Conservation (phyloP, 2,329 filamentous ascomycete species). For the Ophioceras dolichostomum region DNA sequence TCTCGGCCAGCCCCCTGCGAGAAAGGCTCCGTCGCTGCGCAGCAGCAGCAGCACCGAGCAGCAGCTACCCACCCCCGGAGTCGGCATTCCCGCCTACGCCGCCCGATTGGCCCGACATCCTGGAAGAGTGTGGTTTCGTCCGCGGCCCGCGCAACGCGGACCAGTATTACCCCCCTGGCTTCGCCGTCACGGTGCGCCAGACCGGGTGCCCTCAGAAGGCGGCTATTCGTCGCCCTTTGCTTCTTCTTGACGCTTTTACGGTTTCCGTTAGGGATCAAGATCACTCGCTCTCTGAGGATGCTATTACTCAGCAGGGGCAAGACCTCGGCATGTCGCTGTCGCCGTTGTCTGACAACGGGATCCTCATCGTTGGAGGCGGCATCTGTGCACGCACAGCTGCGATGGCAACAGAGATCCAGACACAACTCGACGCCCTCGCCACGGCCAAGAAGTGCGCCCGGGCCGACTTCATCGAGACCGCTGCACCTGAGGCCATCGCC, state of each 20-base stretch:
- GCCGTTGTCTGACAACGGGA: background rate
- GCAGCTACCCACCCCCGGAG: background rate
- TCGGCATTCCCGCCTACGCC: slow-evolving; percentile 9
- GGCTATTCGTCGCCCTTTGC: slow-evolving; percentile 8
- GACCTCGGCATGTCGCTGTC: background rate
- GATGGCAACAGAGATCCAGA: slow-evolving; percentile 10
- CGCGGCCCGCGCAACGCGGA: slow-evolving; percentile 16
- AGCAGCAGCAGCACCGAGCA: too few relatives aligned
- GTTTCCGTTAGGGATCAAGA: too few relatives aligned
- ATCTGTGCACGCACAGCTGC: slow-evolving; percentile 2
- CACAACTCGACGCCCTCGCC: slow-evolving; percentile 12
- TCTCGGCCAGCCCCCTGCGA: slow-evolving; percentile 9
- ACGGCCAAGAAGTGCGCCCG: slow-evolving; percentile 7
- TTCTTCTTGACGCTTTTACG: too few relatives aligned
- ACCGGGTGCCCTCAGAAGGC: slow-evolving; percentile 13
- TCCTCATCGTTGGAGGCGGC: slow-evolving; percentile 18
- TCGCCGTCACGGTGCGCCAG: slow-evolving; percentile 24
- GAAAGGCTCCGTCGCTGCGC: slow-evolving; percentile 8
- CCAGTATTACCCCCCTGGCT: slow-evolving; percentile 19
- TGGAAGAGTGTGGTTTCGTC: slow-evolving; percentile 20
- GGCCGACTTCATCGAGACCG: slow-evolving; percentile 13
- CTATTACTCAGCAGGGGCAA: too few relatives aligned
- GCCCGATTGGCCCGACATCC: slow-evolving; percentile 19
- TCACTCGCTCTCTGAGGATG: too few relatives aligned
- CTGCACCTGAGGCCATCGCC: slow-evolving; percentile 9